A percentile compares a stretch with the other conserved stretches of the same genome.
These are phyloP conservation scores for Pachysolen tannophilus DNA, from an alignment of 805 yeast genomes.

Conservation along the genomic window DNA sequence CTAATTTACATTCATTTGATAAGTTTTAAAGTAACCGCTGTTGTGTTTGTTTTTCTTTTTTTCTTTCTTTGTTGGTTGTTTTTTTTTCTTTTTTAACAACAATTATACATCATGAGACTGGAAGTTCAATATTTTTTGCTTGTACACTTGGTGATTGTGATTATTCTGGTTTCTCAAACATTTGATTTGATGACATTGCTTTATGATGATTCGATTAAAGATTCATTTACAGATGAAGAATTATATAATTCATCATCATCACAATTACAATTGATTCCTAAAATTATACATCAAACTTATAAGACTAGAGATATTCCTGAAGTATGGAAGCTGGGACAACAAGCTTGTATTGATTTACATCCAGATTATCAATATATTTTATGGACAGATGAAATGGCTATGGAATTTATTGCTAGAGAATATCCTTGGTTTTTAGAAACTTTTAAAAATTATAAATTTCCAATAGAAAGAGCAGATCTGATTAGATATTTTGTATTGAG, in stretches of 20 bases:
- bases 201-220: conserved; percentile 62
- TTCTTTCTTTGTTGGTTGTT: too few species aligned
- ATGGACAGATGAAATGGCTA: conserved; percentile 85
- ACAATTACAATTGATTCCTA: conserved; percentile 62
- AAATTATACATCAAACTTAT: conserved; percentile 90
- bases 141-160: conserved; percentile 48
- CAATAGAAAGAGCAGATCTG: conserved; percentile 86
- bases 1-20: too few species aligned
- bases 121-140: conserved; percentile 55
- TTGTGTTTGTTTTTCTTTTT: too few species aligned
- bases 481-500: conserved; percentile 77
- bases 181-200: conserved; percentile 67
- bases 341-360: conserved; percentile 67
- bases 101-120: conserved; percentile 49
- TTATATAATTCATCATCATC: conserved; percentile 40
- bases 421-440: conserved; percentile 83
- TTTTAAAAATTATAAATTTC: conserved; percentile 70
- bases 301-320: conserved; percentile 74
- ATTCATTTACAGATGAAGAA: conserved; percentile 57
- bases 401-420: conserved; percentile 68
- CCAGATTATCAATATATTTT: conserved; percentile 82
- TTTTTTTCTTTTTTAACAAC: background rate
- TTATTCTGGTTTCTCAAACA: conserved; percentile 51
- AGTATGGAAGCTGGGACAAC: conserved; percentile 72
- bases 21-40: too few species aligned